Base-by-base conservation (phyloP, 768 basidiomycete species). In the Vararia minispora region DNA sequence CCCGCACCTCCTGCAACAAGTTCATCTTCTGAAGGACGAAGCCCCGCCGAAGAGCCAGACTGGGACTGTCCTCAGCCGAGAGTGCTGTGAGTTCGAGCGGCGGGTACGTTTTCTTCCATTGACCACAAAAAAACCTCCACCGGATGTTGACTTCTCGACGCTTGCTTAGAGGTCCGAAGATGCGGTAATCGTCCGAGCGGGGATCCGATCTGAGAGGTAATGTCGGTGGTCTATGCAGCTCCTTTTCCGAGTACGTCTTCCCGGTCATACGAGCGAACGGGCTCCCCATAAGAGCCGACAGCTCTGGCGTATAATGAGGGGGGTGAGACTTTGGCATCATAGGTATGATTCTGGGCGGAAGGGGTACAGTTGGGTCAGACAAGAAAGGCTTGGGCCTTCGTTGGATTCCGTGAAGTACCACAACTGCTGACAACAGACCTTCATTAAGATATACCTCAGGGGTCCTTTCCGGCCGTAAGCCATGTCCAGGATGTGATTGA, bases 401-500 rank as follows among this genome's bases (percentile, higher is more conserved):
- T 14, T 30, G 32, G 28, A 26, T 28, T 35, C n/a, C n/a, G 28
- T 11, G 27, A 35, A 26, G 27, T 25, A 33, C 16, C 41, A 18
- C 28, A 26, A n/a, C n/a, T n/a, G n/a, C n/a, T n/a, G n/a, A n/a
- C 28, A 31, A 49, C 63, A 45, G 47, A 84, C 85, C 62, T 77
- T 55, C 56, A 86, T 60, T 29, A 87, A 55, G 48, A 86, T 80
- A 59, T 72, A 69, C 49, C 66, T 73, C 12, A 89, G 56, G 51
- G 70, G 79, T 17, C 85, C 85, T 47, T 72, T 74, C 42, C 85
- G 66, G 22, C 84, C 85, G 56, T 86, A 89, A 20, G 85, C 85
- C 21, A 76, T 49, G 46, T 78, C 71, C 13, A 89, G 60, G 21
- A 86, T 50, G 45, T 68, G 65, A 21, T 62, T 60, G 48, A 83